Evolutionary conservation across 1,284 basidiomycete genomes (phyloP), one percentile per base, ranked within the genome.

Genomic region (Leccinum pseudoinsigne): DNA sequence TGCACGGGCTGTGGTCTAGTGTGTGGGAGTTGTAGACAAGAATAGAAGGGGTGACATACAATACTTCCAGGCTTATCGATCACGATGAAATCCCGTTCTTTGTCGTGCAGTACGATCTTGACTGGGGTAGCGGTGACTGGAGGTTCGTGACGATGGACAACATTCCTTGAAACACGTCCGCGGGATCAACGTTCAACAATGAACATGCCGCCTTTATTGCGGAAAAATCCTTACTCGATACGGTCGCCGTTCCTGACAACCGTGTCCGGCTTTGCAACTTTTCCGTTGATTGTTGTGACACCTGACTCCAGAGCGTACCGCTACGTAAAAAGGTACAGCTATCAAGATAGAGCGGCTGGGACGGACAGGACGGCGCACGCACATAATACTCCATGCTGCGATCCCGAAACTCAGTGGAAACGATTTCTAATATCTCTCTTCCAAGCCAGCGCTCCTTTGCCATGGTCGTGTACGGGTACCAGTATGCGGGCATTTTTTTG

Each of bases 21-120:
- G 45, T 21, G 16, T 56, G 45, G 47, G 38, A 62, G 47, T 60
- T 56, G 57, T 42, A 12, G 23, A 16, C 21, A 8, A 16, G 18
- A 21, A 28, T 50, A 55, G 38, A 54, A 51, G n/a, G 64, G 8
- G 42, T 53, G 61, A 80, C 77, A 60, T 67, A 88, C 93, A 73
- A 97, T 93, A 72, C 92, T 93, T 16, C 95, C 95, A 5, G 95
- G 95, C 80, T 98, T 98, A 73, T 96, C 91, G 34, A 99, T 92
- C 12, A 98, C 93, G 31, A 98, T 85, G 66, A 97, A 92, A 65
- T 92, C 86, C 42, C 89, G 85, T 66, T 92, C 87, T 16, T 82
- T 82, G 75, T 98, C 93, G 55, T 90, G 85, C 21, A 87, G 79
- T 7, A 98, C 80, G 55, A 99, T 85, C 66, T 89, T 86, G 59